These are phyloP conservation scores for Lathyrus aphaca DNA, from an alignment of 306 rosid species.

Conservation along the genomic window DNA sequence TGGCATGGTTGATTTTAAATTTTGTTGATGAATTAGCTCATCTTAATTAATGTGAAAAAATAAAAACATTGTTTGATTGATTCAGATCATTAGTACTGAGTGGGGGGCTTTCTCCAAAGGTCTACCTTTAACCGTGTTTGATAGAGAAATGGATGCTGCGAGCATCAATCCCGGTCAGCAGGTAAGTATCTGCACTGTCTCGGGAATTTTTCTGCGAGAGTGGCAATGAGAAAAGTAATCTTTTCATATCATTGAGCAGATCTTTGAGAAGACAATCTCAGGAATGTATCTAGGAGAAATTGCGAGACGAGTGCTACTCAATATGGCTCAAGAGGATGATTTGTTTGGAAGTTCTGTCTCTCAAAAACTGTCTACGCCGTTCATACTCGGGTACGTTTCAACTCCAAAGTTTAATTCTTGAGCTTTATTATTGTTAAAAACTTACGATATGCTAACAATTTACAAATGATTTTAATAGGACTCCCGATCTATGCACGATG, in stretches of 20 bases:
- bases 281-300: constrained; percentile 98
- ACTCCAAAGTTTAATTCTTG: constrained; percentile 7
- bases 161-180: constrained; percentile 95
- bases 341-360: constrained; percentile 69
- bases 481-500: constrained; percentile 80
- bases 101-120: constrained; percentile 89
- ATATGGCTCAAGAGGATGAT: constrained; percentile 62
- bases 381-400: constrained; percentile 57
- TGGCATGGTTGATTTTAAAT: constrained; percentile 7
- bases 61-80: constrained; percentile 30
- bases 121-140: constrained; percentile 81
- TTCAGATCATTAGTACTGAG: constrained; percentile 85
- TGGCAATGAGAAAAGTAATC: no score
- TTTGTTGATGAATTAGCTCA: constrained; percentile 2
- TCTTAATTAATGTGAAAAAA: constrained; percentile 10
- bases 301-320: constrained; percentile 68
- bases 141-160: constrained; percentile 88
- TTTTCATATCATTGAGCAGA: constrained; percentile 46
- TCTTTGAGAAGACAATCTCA: constrained; percentile 89
- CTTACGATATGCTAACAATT: no score
- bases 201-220: no score
- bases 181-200: constrained; percentile 47
- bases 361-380: constrained; percentile 65
- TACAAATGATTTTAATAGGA: no score
- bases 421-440: no score